Evolutionary conservation across 441 rosid genomes (phyloP), one percentile per base, ranked within the genome.

Genomic region (Pelargonium hybrid): DNA sequence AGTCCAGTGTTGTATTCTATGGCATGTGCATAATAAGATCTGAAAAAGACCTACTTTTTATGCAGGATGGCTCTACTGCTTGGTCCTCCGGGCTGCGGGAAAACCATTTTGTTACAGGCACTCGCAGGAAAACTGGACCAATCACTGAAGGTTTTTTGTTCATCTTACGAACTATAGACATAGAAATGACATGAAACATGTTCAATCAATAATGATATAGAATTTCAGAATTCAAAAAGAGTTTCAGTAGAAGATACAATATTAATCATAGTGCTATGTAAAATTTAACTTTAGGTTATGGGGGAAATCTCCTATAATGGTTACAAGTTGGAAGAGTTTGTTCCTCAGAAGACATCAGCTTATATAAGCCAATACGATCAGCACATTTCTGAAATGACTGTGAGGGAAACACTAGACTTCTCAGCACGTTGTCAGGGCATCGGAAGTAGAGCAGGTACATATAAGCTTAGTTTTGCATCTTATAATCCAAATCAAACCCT

Each of bases 51-150:
- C 15, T 10, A 11, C 50, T 47, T 39, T 9, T n/a, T 7, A 11
- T 74, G 79, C 80, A 87, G 96, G 73, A 77, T 90, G 84, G 83
- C 91, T 43, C 70, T 86, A 66, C 68, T 90, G 69, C 88, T 90
- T 3, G 92, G 93, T 54, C 91, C 88, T 61, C 96, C 91, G 67
- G 90, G 96, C 29, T 82, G 91, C 63, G 93, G 96, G 11, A 88
- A 90, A 80, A 85, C 90, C 66, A 88, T 89, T 7, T 73, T 85
- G 4, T 61, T 88, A 66, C 71, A 68, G 18, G 88, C 91, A 7
- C 85, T 90, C 8, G 73, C 90, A 1, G 93, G 91, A 57, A 81
- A 82, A 73, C 76, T 82, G 67, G 45, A 65, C 63, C 79, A 71
- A 67, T 83, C 87, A 63, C 83, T 85, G 67, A 79, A 82, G 88